Conservation (phyloP, 2,329 filamentous ascomycete genomes). For the Alternaria arbusti region DNA sequence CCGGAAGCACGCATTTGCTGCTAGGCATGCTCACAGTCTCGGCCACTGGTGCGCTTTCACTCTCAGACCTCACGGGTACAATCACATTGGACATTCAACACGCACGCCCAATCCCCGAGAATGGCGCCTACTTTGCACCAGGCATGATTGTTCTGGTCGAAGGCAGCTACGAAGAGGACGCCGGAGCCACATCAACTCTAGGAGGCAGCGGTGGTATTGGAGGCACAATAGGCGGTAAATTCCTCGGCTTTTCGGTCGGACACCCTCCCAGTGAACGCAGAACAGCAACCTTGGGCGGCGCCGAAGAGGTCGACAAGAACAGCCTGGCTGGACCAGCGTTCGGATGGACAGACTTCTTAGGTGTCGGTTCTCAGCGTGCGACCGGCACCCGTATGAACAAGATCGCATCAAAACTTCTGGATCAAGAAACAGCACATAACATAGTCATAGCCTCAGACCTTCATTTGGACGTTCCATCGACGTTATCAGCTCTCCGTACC, state of each 20-base stretch:
- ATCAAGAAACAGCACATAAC: constrained; percentile 50
- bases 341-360: constrained; percentile 96
- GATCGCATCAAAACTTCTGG: constrained; percentile 73
- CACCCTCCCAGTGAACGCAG: constrained; percentile 91
- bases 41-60: constrained; percentile 79
- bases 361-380: constrained; percentile 86
- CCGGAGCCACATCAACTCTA: constrained; percentile 62
- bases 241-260: constrained; percentile 87
- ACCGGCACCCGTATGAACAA: constrained; percentile 82
- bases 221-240: constrained; percentile 88
- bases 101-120: constrained; percentile 80
- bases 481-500: constrained; percentile 79
- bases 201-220: constrained; percentile 83
- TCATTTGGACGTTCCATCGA: constrained; percentile 83
- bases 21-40: constrained; percentile 82
- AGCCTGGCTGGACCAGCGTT: constrained; percentile 60
- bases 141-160: constrained; percentile 97
- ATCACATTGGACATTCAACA: constrained; percentile 84
- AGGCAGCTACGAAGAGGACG: constrained; percentile 94
- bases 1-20: constrained; percentile 83
- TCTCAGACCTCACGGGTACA: constrained; percentile 87
- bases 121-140: constrained; percentile 89
- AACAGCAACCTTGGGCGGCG: constrained; percentile 75
- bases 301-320: constrained; percentile 54
- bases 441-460: constrained; percentile 85